Conservation (phyloP, 2,329 filamentous ascomycete genomes). For the Pseudogymnoascus sp. region DNA sequence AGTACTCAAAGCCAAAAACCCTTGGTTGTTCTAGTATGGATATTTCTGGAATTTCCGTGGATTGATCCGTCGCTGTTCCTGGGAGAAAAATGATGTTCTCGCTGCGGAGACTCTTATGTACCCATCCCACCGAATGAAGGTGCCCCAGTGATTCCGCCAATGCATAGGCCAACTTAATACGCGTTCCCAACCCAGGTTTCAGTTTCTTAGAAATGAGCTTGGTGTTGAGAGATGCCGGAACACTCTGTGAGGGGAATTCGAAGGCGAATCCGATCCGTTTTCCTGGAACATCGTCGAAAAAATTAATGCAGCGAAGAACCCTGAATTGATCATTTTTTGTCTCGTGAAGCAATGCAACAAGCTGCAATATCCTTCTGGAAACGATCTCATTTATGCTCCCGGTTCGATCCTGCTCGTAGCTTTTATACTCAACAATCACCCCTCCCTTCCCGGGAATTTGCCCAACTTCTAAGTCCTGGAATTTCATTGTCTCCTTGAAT, state of each 20-base stretch:
- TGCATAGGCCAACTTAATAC: background rate
- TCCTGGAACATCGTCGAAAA: background rate
- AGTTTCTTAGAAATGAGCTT: background rate
- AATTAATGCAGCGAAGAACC: background rate
- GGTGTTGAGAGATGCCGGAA: background rate
- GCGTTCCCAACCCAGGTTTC: background rate
- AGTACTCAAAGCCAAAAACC: conserved; percentile 13
- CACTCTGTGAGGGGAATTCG: background rate
- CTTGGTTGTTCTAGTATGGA: conserved; percentile 6
- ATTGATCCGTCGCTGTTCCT: background rate
- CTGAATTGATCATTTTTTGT: background rate
- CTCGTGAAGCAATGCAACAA: conserved; percentile 1
- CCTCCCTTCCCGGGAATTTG: background rate
- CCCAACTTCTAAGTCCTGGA: background rate
- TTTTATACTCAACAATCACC: background rate
- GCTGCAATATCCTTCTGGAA: background rate
- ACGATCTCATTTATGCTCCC: background rate
- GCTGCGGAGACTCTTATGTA: conserved; percentile 13
- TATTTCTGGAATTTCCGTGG: background rate
- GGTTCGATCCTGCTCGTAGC: background rate
- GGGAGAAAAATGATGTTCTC: conserved; percentile 13
- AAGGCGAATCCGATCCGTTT: background rate
- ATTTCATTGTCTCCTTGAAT: background rate
- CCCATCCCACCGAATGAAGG: conserved; percentile 1
- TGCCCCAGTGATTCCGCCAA: background rate